Evolutionary conservation across 768 basidiomycete genomes (phyloP), one percentile per base, ranked within the genome.

Genomic region (Podaxis mareebaensis): DNA sequence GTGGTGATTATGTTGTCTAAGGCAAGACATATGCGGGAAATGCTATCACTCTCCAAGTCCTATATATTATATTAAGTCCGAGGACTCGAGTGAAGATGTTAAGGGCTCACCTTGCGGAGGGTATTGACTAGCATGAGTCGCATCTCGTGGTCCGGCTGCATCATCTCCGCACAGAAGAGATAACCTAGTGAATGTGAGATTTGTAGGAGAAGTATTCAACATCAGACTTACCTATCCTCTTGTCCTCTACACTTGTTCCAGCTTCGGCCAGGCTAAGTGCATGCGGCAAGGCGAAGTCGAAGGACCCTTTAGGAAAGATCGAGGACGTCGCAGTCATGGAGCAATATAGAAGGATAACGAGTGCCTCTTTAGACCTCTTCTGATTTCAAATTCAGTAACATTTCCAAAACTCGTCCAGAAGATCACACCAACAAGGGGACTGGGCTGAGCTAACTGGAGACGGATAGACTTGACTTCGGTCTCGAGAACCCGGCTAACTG

Each of bases 41-140:
- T 66, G 2, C 78, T 75, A 2, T 78, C 65, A 57, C 84, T 85
- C 72, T 92, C 91, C 30, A 95, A 72, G 70, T 95, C 93, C 92
- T 94, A 67, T 33, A 7, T 28, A 52, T 3, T 15, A 20, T 57
- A 57, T 64, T 65, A 33, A 53, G 10, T 46, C 22, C 20, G n/a
- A 24, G 20, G 22, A 2, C 59, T 28, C 8, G 20, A 59, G 7
- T 13, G 12, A 39, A 36, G n/a, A 46, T 11, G 38, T 5, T 4
- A 39, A 30, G 6, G 33, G 49, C 71, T 61, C 68, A 87, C 93
- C 82, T 95, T 95, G 65, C 92, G 86, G 38, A 93, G 71, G 4
- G 93, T 93, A 67, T 95, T 95, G 63, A 95, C 87, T 22, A 94
- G 81, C 89, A 95, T 93, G 24, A 95, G 77, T 56, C 86, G 83